phyloP scores from a whole-genome alignment of 1,139 yeast species.

The Diutina pseudorugosa region DNA sequence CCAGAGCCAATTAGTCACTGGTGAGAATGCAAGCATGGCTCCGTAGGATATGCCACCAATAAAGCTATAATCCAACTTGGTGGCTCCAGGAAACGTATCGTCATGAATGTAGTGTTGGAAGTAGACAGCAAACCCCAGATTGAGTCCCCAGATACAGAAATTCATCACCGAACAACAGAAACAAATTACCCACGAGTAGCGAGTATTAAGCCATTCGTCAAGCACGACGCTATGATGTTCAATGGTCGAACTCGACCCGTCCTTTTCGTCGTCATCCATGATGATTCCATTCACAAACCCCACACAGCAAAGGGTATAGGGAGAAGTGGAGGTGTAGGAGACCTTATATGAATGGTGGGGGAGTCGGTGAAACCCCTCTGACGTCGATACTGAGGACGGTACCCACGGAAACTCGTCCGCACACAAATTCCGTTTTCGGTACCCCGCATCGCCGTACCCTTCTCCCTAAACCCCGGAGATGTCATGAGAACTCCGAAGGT shows the following conservation, averaged over 20 bases:
- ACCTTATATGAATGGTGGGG: too few species aligned
- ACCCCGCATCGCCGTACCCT: neutral
- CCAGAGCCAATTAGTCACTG: constrained; percentile 23
- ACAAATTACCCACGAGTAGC: neutral
- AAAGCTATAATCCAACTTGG: constrained; percentile 25
- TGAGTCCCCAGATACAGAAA: constrained; percentile 42
- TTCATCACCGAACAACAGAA: constrained; percentile 15
- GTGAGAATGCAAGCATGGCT: constrained; percentile 21
- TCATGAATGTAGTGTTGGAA: constrained; percentile 30
- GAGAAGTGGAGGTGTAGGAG: too few species aligned
- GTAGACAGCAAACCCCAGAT: constrained; percentile 40
- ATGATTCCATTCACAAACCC: too few species aligned
- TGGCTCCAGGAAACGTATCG: constrained; percentile 26
- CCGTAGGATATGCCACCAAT: constrained; percentile 34
- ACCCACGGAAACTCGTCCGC: neutral
- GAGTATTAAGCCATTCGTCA: neutral
- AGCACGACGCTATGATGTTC: neutral
- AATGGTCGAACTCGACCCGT: neutral
- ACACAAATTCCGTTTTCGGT: neutral
- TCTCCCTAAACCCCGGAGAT: neutral
- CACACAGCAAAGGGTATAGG: too few species aligned
- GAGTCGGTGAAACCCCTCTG: too few species aligned
- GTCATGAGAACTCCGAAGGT: neutral
- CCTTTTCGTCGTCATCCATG: neutral
- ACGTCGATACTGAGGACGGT: too few species aligned